Percentiles rank a stretch among this genome's conserved stretches.
Evolutionary conservation across 805 yeast genomes (phyloP).

Genomic region (Suhomyces prunicola): DNA sequence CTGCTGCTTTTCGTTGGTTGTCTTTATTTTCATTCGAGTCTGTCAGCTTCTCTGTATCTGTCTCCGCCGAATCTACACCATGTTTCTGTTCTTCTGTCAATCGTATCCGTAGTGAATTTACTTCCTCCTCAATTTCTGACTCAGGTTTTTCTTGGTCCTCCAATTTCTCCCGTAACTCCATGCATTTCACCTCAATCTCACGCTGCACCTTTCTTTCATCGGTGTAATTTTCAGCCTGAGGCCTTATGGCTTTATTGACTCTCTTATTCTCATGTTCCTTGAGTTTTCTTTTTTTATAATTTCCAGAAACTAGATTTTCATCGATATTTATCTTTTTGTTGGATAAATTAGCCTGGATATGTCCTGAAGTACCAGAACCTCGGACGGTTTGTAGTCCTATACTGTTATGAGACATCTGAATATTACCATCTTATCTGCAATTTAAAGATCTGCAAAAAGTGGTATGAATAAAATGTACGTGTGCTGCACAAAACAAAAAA

Average conservation of each 20-base stretch:
- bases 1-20: neutral
- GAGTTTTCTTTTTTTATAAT: slow-evolving; percentile 34
- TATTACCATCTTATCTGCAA: neutral
- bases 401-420: slow-evolving; percentile 54
- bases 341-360: slow-evolving; percentile 47
- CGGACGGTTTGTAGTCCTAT: slow-evolving; percentile 55
- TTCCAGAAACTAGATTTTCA: slow-evolving; percentile 25
- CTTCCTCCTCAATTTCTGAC: slow-evolving; percentile 20
- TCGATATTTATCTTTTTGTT: neutral
- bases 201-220: slow-evolving; percentile 28
- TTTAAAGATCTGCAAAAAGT: neutral
- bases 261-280: neutral
- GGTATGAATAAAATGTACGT: neutral
- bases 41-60: neutral
- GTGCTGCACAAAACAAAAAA: neutral
- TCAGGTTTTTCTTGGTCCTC: slow-evolving; percentile 47
- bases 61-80: neutral
- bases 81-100: neutral
- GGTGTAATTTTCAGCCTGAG: neutral
- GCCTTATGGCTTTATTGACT: neutral
- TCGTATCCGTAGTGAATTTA: slow-evolving; percentile 15
- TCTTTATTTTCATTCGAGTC: neutral
- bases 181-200: slow-evolving; percentile 43
- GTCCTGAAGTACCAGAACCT: slow-evolving; percentile 65
- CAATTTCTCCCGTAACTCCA: slow-evolving; percentile 48